Evolutionary conservation across 139 green algal genomes (phyloP).

Genomic region (Chlorella sp.): DNA sequence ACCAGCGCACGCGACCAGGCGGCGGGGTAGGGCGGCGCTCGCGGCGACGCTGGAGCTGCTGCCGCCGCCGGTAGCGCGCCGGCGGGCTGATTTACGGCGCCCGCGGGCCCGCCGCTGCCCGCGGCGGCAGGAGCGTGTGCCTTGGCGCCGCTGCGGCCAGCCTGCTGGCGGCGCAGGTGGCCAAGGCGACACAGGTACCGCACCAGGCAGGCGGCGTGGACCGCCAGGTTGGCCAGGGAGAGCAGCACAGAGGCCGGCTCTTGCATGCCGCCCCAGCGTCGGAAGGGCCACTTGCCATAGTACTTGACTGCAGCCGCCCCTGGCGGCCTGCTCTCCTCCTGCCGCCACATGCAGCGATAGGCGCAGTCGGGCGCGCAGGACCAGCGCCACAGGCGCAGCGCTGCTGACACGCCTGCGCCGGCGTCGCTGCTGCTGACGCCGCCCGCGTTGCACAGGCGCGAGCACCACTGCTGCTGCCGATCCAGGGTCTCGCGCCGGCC

Average conservation of each 20-base stretch:
- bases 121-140: no score
- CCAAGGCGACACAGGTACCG: slow-evolving; percentile 8
- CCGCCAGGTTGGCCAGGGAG: slow-evolving; percentile 78
- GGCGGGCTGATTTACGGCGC: no score
- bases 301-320: slow-evolving; percentile 64
- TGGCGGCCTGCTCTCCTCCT: slow-evolving; percentile 31
- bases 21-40: slow-evolving; percentile 23
- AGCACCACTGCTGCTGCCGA: not conserved
- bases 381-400: slow-evolving; percentile 44
- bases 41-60: not conserved
- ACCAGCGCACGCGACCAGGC: slow-evolving; percentile 65
- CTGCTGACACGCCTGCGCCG: not conserved
- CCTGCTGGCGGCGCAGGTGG: not conserved
- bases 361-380: slow-evolving; percentile 68
- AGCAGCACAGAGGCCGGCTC: slow-evolving; percentile 71
- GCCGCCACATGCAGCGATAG: slow-evolving; percentile 81
- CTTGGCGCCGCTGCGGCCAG: no score
- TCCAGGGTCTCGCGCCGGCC: not conserved
- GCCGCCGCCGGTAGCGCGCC: slow-evolving; percentile 6
- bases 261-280: slow-evolving; percentile 69
- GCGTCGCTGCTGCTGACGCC: not conserved
- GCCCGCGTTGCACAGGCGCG: slow-evolving; percentile 1
- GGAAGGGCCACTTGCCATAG: slow-evolving; percentile 91
- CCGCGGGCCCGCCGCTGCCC: no score
- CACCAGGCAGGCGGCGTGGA: slow-evolving; percentile 50